Evolutionary conservation across 768 basidiomycete genomes (phyloP), one percentile per base, ranked within the genome.

Genomic region (Suillus discolor): DNA sequence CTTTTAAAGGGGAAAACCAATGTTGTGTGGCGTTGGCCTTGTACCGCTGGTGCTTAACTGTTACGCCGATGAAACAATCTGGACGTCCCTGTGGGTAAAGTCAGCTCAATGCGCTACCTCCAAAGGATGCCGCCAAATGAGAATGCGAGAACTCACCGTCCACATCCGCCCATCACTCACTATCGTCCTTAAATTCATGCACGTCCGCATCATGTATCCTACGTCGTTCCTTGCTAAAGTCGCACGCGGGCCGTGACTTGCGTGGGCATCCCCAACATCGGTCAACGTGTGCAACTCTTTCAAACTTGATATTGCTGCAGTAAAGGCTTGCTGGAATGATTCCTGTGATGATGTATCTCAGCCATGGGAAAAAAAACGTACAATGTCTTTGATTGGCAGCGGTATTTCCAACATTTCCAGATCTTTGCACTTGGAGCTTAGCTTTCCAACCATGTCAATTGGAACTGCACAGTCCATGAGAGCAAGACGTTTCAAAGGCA

Each of bases 331-430:
- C 75, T 75, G 60, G 20, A 63, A n/a, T 42, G 16, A 41, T 11
- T 7, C 25, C 6, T 60, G 41, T 60, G 23, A 60, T 60, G 25
- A 42, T 42, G 2, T 13, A 7, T 20, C 23, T 60, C 41, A 6
- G 6, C 23, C 25, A 28, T 13, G 36, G 1, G 7, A 4, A 18
- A 51, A n/a, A 51, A 9, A 18, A 72, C 81, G 49, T 57, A 86
- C 86, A 36, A 84, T 68, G 5, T 87, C 84, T 68, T 82, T 84
- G 60, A 80, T 72, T 4, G 87, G 85, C n/a, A 89, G 70, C 31
- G 81, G 74, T 13, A 89, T 66, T 47, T 82, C 82, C 6, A 90
- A 73, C 61, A 82, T 75, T 70, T 87, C 83, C 25, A 90, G 79
- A 20, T 78, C 69, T 4, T 72, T 65, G 69, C 87, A 88, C 23